A percentile compares a stretch with the other conserved stretches of the same genome.
Conservation (phyloP, 305 asterid genomes). For the Caryopteris hybrid region DNA sequence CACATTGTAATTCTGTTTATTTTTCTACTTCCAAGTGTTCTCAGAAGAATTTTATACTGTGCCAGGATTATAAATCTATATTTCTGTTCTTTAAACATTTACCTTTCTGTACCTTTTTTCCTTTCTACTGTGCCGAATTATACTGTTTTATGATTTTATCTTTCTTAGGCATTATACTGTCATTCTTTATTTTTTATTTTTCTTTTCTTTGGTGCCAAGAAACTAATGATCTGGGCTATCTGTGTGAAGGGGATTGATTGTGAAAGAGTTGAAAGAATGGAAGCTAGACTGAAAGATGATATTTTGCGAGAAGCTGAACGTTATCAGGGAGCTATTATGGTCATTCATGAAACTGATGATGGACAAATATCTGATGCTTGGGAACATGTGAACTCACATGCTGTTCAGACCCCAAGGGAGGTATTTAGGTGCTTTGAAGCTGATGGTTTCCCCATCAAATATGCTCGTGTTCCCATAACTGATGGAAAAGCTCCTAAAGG, state of each 20-base stretch:
- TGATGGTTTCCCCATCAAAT: constrained; percentile 85
- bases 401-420: constrained; percentile 93
- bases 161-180: constrained; percentile 17
- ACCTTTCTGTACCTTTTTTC: not conserved
- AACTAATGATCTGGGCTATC: constrained; percentile 31
- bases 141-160: constrained; percentile 1
- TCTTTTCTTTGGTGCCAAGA: not conserved
- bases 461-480: constrained; percentile 98
- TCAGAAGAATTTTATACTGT: not conserved
- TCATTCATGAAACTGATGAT: constrained; percentile 90
- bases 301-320: constrained; percentile 92
- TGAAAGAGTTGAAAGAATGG: constrained; percentile 97
- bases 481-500: constrained; percentile 99
- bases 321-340: constrained; percentile 91
- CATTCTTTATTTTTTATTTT: not conserved
- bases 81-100: not conserved
- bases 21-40: constrained; percentile 8
- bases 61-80: not conserved
- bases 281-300: constrained; percentile 93
- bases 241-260: constrained; percentile 83
- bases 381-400: constrained; percentile 74
- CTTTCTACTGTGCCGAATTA: constrained; percentile 12
- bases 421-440: constrained; percentile 80
- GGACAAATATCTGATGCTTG: constrained; percentile 91
- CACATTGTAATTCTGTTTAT: not conserved